phyloP scores from a whole-genome alignment of 257 asterid species.

The Nicotiana obtusifolia region DNA sequence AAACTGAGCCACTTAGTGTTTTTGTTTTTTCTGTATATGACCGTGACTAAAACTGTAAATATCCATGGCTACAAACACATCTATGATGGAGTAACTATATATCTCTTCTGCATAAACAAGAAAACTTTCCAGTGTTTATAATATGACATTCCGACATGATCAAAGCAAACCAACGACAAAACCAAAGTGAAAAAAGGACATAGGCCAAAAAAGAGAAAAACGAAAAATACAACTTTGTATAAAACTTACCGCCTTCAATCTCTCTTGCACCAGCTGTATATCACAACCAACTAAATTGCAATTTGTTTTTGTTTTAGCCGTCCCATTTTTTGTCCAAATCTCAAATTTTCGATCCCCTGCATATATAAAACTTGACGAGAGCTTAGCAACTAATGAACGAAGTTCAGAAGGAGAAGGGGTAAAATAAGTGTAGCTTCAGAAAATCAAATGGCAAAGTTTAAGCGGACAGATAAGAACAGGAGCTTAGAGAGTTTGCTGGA shows the following conservation, averaged over 20 bases:
- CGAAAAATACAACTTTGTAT: neutral
- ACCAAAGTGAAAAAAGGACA: constrained; percentile 26
- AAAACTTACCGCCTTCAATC: neutral
- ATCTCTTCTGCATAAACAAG: neutral
- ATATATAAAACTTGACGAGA: neutral
- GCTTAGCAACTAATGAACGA: neutral
- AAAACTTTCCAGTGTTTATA: neutral
- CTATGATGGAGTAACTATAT: neutral
- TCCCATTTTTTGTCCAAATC: constrained; percentile 2
- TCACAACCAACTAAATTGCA: constrained; percentile 20
- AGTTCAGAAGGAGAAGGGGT: neutral
- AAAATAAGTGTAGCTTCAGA: neutral
- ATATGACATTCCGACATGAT: constrained; percentile 27
- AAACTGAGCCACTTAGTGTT: too few relatives aligned
- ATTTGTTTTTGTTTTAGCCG: constrained; percentile 19
- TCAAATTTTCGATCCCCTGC: constrained; percentile 6
- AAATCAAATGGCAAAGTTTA: constrained; percentile 30
- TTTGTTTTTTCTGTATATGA: too few relatives aligned
- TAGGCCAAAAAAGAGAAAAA: neutral
- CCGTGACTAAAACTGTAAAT: neutral
- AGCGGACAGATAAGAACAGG: constrained; percentile 26
- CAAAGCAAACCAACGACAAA: constrained; percentile 38
- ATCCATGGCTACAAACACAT: too few relatives aligned
- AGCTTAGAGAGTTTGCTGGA: constrained; percentile 61
- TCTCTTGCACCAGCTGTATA: neutral